Evolutionary conservation across 371 early-diverging fungal species (phyloP).

Genomic region (Syncephalastrum racemosum): DNA sequence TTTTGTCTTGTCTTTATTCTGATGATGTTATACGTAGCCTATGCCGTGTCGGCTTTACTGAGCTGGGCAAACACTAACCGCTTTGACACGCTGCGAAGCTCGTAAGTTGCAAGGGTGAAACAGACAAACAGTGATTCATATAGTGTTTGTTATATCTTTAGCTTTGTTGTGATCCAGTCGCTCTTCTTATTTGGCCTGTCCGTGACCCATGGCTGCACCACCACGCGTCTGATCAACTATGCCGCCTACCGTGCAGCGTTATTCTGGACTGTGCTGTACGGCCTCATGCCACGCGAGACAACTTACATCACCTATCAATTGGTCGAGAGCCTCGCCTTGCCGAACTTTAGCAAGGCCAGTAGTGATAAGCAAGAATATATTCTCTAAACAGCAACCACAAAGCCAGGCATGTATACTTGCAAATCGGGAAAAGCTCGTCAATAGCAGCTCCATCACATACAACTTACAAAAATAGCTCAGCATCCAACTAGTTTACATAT

Average conservation of each 20-base stretch:
- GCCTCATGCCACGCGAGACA: slow-evolving; percentile 22
- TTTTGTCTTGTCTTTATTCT: slow-evolving; percentile 5
- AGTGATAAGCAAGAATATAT: not conserved
- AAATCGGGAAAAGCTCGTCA: not conserved
- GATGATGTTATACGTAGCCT: slow-evolving; percentile 8
- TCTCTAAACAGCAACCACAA: not conserved
- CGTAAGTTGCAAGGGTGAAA: slow-evolving; percentile 13
- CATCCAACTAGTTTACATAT: too few relatives aligned
- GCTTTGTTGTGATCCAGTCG: slow-evolving; percentile 19
- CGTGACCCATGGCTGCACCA: slow-evolving; percentile 3
- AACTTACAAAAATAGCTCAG: not conserved
- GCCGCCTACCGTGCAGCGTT: slow-evolving; percentile 22
- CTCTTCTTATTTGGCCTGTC: slow-evolving; percentile 17
- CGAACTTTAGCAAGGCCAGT: not conserved
- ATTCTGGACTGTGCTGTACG: slow-evolving; percentile 22
- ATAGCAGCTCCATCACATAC: too few relatives aligned
- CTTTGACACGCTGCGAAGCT: slow-evolving; percentile 19
- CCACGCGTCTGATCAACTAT: not conserved
- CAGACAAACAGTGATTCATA: not conserved
- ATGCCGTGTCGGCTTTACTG: slow-evolving; percentile 14
- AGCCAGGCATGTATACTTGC: not conserved
- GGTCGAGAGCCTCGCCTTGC: not conserved
- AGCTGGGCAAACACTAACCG: slow-evolving; percentile 24
- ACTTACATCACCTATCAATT: slow-evolving; percentile 7
- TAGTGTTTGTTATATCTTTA: not conserved